phyloP scores from a whole-genome alignment of 75 land plant species.

The Cunninghamia lanceolata region DNA sequence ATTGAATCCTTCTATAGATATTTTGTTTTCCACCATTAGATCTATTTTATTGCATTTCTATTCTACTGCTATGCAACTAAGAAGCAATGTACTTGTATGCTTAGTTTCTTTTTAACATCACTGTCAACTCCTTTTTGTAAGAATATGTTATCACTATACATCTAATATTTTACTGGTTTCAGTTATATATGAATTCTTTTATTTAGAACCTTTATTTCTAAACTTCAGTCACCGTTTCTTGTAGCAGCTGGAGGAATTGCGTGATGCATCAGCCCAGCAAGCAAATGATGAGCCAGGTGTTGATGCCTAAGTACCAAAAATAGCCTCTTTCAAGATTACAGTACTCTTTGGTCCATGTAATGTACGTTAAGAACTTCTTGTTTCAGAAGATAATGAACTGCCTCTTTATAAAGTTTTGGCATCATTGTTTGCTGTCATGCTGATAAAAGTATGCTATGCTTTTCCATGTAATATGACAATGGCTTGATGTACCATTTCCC shows the following conservation, averaged over 20 bases:
- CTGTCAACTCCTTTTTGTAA: neutral
- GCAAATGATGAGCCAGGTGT: slow-evolving; percentile 1
- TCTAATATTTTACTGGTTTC: neutral
- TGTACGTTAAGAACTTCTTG: neutral
- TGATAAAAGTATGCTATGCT: neutral
- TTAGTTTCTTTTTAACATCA: neutral
- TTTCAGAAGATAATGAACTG: neutral
- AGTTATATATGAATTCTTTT: neutral
- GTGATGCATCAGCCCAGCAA: neutral
- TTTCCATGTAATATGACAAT: neutral
- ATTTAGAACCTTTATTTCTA: neutral
- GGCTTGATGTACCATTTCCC: neutral
- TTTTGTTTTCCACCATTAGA: neutral
- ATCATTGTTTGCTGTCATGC: neutral
- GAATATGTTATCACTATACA: neutral
- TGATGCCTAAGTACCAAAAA: neutral
- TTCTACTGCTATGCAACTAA: neutral
- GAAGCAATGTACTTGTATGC: neutral
- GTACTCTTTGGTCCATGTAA: neutral
- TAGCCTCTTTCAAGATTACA: neutral
- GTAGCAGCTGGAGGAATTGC: slow-evolving; percentile 2
- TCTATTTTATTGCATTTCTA: neutral
- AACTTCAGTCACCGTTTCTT: neutral
- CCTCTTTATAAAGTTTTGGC: neutral
- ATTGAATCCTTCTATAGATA: neutral